Base-by-base conservation (phyloP, 768 basidiomycete genomes). In the Lactarius trivialis region DNA sequence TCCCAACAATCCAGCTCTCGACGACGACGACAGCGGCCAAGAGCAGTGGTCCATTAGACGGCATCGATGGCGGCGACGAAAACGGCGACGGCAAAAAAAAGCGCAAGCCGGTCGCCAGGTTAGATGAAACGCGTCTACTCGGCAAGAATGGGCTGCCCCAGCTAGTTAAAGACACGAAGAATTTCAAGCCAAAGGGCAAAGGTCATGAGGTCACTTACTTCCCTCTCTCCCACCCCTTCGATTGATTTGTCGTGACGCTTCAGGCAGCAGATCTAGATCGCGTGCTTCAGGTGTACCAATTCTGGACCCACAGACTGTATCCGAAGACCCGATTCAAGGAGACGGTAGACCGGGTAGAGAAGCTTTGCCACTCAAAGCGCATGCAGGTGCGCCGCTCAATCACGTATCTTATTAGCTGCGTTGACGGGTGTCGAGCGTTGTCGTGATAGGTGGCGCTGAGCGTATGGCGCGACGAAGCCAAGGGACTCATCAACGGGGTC, bases 231-330 rank as follows among this genome's bases (percentile, higher is more conserved):
- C 12, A 61, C 21, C 30, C 45, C 2, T 51, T 36, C 21, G 33
- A 7, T 57, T 33, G 37, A n/a, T 26, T n/a, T 43, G 43, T n/a
- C 8, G 17, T 8, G 34, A 7, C 7, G 2, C 14, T 1, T 58
- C 49, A 98, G 95, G 79, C 78, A n/a, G 73, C 82, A 55, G 95
- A 99, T 73, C 81, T 99, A 41, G 84, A 83, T 65, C 79, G 89
- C 41, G 75, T 98, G 15, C 77, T 98, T 58, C 84, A 86, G 64
- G 76, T 89, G 37, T 98, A 98, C 71, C 93, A 94, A 70, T 89
- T 93, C 68, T 99, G 97, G 97, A 82, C 93, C 4, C 97, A 98
- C 75, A 83, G 81, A 68, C 79, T 99, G 79, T 95, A 89, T 71
- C 97, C 97, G 5, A 92, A 89, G 69, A 86, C 83, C 4, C 85